Base-by-base conservation (phyloP, 2,329 filamentous ascomycete species). In the Fusarium coffeatum region DNA sequence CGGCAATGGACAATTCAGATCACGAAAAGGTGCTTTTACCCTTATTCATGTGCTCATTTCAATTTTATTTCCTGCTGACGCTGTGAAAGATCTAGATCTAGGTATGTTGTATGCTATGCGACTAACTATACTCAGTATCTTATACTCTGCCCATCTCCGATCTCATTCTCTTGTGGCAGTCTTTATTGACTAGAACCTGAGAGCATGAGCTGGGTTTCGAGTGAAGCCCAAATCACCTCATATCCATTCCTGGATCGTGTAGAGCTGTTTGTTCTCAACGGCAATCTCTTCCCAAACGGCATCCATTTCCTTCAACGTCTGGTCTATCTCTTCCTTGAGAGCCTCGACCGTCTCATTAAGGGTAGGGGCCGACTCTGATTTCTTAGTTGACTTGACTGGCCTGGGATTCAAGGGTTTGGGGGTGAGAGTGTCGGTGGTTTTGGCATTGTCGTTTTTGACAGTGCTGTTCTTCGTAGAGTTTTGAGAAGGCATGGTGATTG, bases 21-120 rank as follows among this genome's bases (percentile, higher is more conserved):
- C 61, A 65, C 65, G 59, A 59, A 73, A 78, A 78, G 76, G 77
- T 79, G 77, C 77, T 75, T 74, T 74, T 71, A 68, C 75, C 72
- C 74, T 74, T 66, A 66, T 60, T 68, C 50, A 59, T 62, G 63
- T 75, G 68, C 63, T 63, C 58, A 55, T 64, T 65, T 53, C 58
- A 71, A 76, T 51, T 34, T 72, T 61, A 69, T 67, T 57, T 70
- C 64, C 55, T 73, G 75, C 76, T 78, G 76, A 78, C 76, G 76
- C 70, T 42, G 32, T 50, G 56, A 59, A 74, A 51, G 49, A 62
- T 71, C 34, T 65, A 70, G 71, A 63, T 59, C 13, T 50, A 62
- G 74, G 75, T 76, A 68, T 64, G 74, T 76, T 41, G 62, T 53
- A 40, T 69, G 37, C 15, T 16, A 22, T 50, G 55, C 48, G 59